These are phyloP conservation scores for Lyophyllum shimeji DNA, from an alignment of 768 basidiomycete species.

Conservation along the genomic window DNA sequence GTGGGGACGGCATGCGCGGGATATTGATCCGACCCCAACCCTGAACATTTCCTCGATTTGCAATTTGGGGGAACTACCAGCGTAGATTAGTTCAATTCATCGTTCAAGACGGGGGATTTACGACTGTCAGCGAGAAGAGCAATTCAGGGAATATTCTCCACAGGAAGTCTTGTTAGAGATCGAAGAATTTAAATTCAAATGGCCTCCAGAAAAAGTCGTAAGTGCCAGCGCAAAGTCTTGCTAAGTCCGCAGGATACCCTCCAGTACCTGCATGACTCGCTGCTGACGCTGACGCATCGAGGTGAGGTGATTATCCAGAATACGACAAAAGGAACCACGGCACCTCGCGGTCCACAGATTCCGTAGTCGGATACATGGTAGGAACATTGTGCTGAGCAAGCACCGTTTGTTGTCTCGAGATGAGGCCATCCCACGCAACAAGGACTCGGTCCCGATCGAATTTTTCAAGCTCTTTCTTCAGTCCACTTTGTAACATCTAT, in stretches of 20 bases:
- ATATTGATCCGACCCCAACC: background rate
- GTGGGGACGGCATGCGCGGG: background rate
- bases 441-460: conserved; percentile 73
- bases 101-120: no score
- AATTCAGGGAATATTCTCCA: no score
- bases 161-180: background rate
- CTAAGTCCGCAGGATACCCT: conserved; percentile 42
- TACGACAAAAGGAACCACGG: conserved; percentile 15
- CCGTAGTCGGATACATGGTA: conserved; percentile 62
- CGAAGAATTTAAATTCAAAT: background rate
- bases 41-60: background rate
- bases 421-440: conserved; percentile 76
- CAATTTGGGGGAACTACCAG: no score
- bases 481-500: conserved; percentile 66
- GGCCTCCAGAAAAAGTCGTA: background rate
- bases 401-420: conserved; percentile 65
- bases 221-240: background rate
- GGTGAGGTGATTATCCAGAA: background rate
- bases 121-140: no score
- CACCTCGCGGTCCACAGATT: conserved; percentile 57
- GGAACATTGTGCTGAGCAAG: conserved; percentile 66
- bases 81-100: no score
- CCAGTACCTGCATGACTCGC: conserved; percentile 66
- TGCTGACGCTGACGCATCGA: conserved; percentile 56
- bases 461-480: conserved; percentile 60